A percentile compares a stretch with the other conserved stretches of the same genome.
These are phyloP conservation scores for Theileria parva DNA, from an alignment of 169 alveolate genomes.

Conservation along the genomic window DNA sequence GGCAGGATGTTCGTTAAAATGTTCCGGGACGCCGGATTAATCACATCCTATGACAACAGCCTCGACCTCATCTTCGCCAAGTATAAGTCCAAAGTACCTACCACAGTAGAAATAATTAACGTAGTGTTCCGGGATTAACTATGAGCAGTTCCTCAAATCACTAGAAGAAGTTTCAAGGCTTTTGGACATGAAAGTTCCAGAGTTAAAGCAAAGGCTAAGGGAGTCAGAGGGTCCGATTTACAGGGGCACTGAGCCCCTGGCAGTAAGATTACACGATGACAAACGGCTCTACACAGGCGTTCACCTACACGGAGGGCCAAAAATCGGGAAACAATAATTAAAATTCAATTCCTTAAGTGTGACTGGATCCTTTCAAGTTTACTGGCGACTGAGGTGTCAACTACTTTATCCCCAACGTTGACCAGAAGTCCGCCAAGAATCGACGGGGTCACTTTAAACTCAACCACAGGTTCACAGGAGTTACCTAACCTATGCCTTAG, in stretches of 20 bases:
- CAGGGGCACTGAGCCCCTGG: slow-evolving; percentile 36
- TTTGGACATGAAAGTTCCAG: background rate
- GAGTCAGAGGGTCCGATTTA: slow-evolving; percentile 32
- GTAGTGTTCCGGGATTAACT: slow-evolving; percentile 14
- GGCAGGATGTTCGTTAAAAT: slow-evolving; percentile 58
- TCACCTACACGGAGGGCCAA: slow-evolving; percentile 63
- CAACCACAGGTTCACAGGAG: slow-evolving; percentile 34
- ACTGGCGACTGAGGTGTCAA: slow-evolving; percentile 51
- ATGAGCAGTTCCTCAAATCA: slow-evolving; percentile 27
- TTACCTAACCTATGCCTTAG: slow-evolving; percentile 52
- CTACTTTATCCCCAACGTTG: slow-evolving; percentile 58
- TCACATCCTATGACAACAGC: slow-evolving; percentile 13
- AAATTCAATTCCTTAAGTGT: slow-evolving; percentile 15
- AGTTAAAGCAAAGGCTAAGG: background rate
- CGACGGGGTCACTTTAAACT: slow-evolving; percentile 40
- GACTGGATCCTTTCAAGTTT: slow-evolving; percentile 62
- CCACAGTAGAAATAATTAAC: background rate
- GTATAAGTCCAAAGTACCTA: slow-evolving; percentile 28
- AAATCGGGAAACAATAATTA: background rate
- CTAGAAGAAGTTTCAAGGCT: slow-evolving; percentile 28
- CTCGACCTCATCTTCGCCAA: slow-evolving; percentile 48
- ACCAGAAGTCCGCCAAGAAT: slow-evolving; percentile 60
- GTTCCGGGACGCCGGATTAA: slow-evolving; percentile 48
- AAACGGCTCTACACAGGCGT: slow-evolving; percentile 56
- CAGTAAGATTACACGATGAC: slow-evolving; percentile 56